Conservation (phyloP, 2,329 filamentous ascomycete genomes). For the Lecanosticta acicola region DNA sequence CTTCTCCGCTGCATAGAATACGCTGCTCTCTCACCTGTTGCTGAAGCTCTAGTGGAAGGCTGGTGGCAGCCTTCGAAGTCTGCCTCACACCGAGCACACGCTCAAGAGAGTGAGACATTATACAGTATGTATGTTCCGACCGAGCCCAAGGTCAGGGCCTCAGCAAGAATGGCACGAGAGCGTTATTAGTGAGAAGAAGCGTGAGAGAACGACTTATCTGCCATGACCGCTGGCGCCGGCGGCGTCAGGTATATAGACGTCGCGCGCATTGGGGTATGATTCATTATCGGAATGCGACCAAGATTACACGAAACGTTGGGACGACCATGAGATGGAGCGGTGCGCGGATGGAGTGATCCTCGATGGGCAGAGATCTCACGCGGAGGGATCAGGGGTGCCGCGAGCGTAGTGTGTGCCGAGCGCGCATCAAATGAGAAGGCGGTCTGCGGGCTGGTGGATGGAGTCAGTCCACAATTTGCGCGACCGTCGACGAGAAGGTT, state of each 20-base stretch:
- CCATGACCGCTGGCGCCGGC: neutral
- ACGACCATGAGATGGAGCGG: neutral
- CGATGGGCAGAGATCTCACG: neutral
- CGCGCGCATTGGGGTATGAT: neutral
- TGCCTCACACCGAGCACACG: slow-evolving; percentile 16
- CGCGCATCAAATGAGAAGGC: neutral
- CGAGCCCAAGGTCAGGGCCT: neutral
- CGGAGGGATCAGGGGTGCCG: neutral
- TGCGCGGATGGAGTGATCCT: neutral
- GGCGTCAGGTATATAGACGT: slow-evolving; percentile 1
- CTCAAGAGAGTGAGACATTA: slow-evolving; percentile 9
- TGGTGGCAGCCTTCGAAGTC: slow-evolving; percentile 20
- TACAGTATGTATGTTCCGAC: too few relatives aligned
- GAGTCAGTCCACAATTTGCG: neutral
- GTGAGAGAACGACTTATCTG: slow-evolving; percentile 1
- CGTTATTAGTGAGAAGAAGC: neutral
- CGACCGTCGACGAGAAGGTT: neutral
- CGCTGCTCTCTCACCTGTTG: slow-evolving; percentile 20
- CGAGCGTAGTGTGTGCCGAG: too few relatives aligned
- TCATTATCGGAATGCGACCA: slow-evolving; percentile 4
- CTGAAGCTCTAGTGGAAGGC: slow-evolving; percentile 31
- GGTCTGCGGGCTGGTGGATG: neutral
- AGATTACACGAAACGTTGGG: neutral
- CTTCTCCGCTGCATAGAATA: neutral
- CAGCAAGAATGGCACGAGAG: neutral